Percentiles rank a stretch among this genome's conserved stretches.
phyloP scores from a whole-genome alignment of 179 eudicot species.

The Nepenthes alata region DNA sequence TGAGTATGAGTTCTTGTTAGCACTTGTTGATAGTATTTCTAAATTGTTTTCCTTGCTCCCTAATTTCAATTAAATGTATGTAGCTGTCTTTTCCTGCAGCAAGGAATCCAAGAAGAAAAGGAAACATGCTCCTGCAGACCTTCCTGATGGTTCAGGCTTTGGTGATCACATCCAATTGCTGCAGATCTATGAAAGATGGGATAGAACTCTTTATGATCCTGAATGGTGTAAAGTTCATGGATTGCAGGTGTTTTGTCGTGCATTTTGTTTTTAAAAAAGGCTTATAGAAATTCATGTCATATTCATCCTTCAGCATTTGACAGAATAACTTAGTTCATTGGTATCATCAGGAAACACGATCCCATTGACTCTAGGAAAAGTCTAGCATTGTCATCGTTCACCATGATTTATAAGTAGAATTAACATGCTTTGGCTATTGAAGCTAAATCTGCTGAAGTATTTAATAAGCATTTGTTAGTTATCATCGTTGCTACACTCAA shows the following conservation, averaged over 20 bases:
- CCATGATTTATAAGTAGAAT: not conserved
- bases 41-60: not conserved
- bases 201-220: conserved; percentile 44
- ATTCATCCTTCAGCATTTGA: not conserved
- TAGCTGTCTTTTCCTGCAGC: conserved; percentile 19
- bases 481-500: not conserved
- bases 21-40: not conserved
- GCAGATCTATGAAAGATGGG: conserved; percentile 84
- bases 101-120: conserved; percentile 79
- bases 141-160: conserved; percentile 87
- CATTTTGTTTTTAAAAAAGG: not conserved
- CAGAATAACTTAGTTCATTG: not conserved
- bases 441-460: not conserved
- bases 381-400: not conserved
- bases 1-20: no score
- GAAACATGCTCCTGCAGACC: conserved; percentile 48
- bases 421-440: not conserved
- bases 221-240: conserved; percentile 87
- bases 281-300: not conserved
- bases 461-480: not conserved
- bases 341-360: not conserved
- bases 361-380: not conserved
- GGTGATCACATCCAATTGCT: conserved; percentile 93
- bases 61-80: not conserved
- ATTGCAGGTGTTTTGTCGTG: conserved; percentile 46